A percentile compares a stretch with the other conserved stretches of the same genome.
Evolutionary conservation across 2,329 filamentous ascomycete genomes (phyloP).

Genomic region (Aspergillus hiratsukae): DNA sequence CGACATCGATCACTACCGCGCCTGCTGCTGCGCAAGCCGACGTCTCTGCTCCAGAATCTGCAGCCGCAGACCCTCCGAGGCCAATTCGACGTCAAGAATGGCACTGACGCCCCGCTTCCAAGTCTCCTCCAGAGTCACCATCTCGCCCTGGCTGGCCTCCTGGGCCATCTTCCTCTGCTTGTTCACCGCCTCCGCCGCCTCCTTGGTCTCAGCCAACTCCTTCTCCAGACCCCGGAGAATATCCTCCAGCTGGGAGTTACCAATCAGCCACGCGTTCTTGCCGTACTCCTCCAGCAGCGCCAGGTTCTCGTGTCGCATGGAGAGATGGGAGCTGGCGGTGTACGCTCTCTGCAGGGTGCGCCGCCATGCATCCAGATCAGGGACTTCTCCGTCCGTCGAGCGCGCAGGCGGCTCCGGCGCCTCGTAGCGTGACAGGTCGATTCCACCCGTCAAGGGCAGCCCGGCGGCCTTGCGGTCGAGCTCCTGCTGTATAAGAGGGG

Average conservation of each 20-base stretch:
- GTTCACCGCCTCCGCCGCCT: conserved; percentile 69
- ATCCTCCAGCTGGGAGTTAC: conserved; percentile 74
- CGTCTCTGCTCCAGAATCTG: conserved; percentile 62
- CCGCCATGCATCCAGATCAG: conserved; percentile 45
- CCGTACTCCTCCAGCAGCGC: conserved; percentile 74
- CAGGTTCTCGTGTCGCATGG: conserved; percentile 57
- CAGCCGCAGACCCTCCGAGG: conserved; percentile 65
- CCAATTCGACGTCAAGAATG: conserved; percentile 82
- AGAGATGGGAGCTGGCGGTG: conserved; percentile 55
- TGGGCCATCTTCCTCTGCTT: conserved; percentile 65
- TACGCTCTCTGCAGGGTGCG: conserved; percentile 53
- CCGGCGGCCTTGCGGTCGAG: conserved; percentile 62
- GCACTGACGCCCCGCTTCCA: conserved; percentile 77
- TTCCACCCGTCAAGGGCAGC: conserved; percentile 55
- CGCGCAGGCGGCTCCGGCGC: conserved; percentile 58
- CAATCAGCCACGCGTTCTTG: conserved; percentile 86
- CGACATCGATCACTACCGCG: conserved; percentile 15
- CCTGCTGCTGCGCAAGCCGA: conserved; percentile 32
- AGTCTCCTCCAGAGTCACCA: conserved; percentile 66
- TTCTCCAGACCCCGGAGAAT: conserved; percentile 65
- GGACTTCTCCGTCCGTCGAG: conserved; percentile 25
- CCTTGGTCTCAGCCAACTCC: conserved; percentile 65
- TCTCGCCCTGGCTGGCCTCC: conserved; percentile 66
- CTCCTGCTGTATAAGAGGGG: conserved; percentile 63
- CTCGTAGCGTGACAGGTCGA: conserved; percentile 82